These are phyloP conservation scores for Talaromyces sp. DNA, from an alignment of 2,329 filamentous ascomycete genomes.

Conservation along the genomic window DNA sequence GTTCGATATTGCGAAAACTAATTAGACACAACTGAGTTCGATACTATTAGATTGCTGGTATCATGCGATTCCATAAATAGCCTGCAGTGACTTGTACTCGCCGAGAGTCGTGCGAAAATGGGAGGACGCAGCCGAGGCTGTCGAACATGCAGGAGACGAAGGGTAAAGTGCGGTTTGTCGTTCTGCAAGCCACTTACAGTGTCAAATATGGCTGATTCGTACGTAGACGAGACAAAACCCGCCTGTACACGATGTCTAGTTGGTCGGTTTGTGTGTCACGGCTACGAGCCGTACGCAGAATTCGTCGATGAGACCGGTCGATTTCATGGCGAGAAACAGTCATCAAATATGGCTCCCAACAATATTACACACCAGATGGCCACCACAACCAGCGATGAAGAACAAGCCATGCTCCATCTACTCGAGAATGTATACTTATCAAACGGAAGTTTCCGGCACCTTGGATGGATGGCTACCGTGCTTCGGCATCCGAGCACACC, in stretches of 20 bases:
- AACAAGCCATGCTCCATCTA: background rate
- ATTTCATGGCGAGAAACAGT: background rate
- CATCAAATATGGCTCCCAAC: background rate
- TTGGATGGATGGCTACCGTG: background rate
- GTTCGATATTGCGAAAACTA: no score
- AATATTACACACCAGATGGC: background rate
- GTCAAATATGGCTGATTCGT: background rate
- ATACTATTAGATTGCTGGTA: background rate
- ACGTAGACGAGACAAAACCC: background rate
- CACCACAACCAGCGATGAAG: background rate
- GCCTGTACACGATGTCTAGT: background rate
- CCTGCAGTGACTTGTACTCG: background rate
- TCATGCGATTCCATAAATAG: background rate
- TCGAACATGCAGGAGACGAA: background rate
- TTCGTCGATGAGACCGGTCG: background rate
- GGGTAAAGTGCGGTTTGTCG: background rate
- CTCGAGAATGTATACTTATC: background rate
- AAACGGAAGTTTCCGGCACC: background rate
- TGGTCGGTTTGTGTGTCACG: background rate
- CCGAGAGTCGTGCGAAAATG: background rate
- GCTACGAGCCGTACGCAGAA: background rate
- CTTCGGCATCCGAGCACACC: background rate
- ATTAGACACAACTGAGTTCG: no score
- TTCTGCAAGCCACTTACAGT: background rate
- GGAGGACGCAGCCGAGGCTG: background rate